Conservation (phyloP, 371 early-diverging fungal genomes). For the Blastocladiella emersonii region DNA sequence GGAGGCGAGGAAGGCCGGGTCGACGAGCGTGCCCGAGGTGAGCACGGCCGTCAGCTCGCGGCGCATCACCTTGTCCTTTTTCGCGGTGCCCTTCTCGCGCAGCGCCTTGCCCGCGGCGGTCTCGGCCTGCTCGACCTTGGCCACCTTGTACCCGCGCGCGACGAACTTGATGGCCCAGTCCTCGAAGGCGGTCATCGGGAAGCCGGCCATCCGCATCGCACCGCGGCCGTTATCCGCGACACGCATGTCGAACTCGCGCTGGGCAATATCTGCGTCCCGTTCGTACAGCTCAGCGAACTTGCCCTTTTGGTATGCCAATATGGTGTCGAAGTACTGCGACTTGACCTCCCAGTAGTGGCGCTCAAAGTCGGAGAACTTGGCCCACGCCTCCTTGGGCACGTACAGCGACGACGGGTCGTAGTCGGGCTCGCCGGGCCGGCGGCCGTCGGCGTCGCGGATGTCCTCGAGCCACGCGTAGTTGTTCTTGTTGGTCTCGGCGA, state of each 20-base stretch:
- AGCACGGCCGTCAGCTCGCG: conserved; percentile 88
- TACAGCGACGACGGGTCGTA: conserved; percentile 93
- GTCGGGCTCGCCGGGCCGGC: conserved; percentile 46
- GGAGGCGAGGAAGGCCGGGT: conserved; percentile 66
- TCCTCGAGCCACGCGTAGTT: conserved; percentile 70
- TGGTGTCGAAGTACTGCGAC: conserved; percentile 79
- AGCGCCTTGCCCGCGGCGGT: conserved; percentile 88
- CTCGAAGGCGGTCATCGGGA: conserved; percentile 92
- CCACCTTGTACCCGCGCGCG: conserved; percentile 94
- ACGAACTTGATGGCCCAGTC: conserved; percentile 95
- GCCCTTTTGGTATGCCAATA: conserved; percentile 67
- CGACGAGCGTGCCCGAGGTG: conserved; percentile 92
- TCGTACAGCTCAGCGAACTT: conserved; percentile 99
- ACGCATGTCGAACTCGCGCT: conserved; percentile 91
- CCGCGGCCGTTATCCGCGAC: conserved; percentile 74
- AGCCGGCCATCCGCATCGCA: conserved; percentile 99
- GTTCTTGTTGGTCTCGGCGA: too few species aligned
- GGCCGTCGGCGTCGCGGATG: conserved; percentile 60
- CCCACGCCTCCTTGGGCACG: conserved; percentile 70
- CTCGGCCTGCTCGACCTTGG: conserved; percentile 98
- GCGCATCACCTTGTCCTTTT: conserved; percentile 74
- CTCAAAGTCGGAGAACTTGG: conserved; percentile 92
- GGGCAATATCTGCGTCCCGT: conserved; percentile 97
- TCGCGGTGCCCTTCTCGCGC: conserved; percentile 48
- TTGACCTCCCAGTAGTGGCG: conserved; percentile 99